A percentile compares a stretch with the other conserved stretches of the same genome.
Conservation (phyloP, 352 stramenopile genomes). For the Vaucheria bursata region DNA sequence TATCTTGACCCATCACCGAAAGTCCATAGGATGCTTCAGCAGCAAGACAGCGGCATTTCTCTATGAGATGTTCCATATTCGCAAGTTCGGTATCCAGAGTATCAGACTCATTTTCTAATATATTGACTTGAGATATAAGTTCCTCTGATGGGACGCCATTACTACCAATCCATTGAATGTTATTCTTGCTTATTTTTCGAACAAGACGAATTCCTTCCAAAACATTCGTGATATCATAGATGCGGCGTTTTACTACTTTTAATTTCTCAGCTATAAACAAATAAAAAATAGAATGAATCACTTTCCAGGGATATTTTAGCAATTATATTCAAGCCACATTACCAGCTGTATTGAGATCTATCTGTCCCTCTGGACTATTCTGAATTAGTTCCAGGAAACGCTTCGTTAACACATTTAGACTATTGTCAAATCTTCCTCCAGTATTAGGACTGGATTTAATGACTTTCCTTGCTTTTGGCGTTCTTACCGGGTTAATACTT, state of each 20-base stretch:
- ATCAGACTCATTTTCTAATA: not conserved
- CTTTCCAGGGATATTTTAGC: not conserved
- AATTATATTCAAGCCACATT: not conserved
- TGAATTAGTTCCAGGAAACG: slow-evolving; percentile 92
- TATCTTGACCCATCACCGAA: slow-evolving; percentile 64
- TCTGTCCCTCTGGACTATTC: slow-evolving; percentile 63
- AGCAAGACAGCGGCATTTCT: not conserved
- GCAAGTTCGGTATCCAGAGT: not conserved
- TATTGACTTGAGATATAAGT: not conserved
- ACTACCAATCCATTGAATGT: slow-evolving; percentile 87
- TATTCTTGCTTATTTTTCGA: slow-evolving; percentile 94
- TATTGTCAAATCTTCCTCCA: slow-evolving; percentile 80
- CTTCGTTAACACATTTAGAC: slow-evolving; percentile 86
- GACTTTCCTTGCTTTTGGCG: not conserved
- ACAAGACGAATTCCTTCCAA: slow-evolving; percentile 94
- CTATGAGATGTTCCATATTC: not conserved
- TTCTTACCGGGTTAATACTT: not conserved
- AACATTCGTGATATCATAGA: slow-evolving; percentile 99
- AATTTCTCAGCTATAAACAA: slow-evolving; percentile 40
- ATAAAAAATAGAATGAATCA: not conserved
- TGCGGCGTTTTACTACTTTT: slow-evolving; percentile 78
- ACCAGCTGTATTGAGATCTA: slow-evolving; percentile 86
- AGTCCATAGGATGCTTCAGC: slow-evolving; percentile 26
- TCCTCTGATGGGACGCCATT: not conserved
- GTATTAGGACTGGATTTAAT: not conserved